phyloP scores from a whole-genome alignment of 2,329 filamentous ascomycete species.

The Zalaria sp. region DNA sequence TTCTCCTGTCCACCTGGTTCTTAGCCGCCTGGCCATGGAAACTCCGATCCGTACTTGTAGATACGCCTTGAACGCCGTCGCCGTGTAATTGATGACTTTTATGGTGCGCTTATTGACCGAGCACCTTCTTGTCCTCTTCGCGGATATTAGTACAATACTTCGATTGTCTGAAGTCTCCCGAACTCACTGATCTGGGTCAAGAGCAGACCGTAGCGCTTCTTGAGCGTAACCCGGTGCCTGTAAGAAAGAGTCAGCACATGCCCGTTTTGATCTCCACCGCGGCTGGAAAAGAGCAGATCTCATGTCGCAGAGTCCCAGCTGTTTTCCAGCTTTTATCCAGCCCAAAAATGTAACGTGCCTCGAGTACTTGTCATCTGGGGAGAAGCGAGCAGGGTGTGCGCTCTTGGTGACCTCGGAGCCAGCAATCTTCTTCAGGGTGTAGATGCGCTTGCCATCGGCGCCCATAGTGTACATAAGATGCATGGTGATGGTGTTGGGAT shows the following conservation, averaged over 20 bases:
- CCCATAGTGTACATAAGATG: slow-evolving; percentile 81
- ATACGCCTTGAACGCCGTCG: slow-evolving; percentile 3
- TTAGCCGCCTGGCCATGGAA: background rate
- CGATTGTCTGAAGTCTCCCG: background rate
- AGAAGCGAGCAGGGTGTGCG: slow-evolving; percentile 91
- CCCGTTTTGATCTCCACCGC: background rate
- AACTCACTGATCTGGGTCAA: slow-evolving; percentile 51
- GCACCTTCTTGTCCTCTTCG: slow-evolving; percentile 6
- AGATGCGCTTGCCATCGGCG: slow-evolving; percentile 69
- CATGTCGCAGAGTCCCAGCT: no score
- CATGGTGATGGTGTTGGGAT: slow-evolving; percentile 29
- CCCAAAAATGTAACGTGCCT: slow-evolving; percentile 31
- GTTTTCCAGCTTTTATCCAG: background rate
- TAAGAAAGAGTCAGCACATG: background rate
- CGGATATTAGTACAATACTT: background rate
- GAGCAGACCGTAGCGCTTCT: slow-evolving; percentile 82
- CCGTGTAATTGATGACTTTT: background rate
- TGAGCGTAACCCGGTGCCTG: slow-evolving; percentile 84
- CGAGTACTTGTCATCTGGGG: slow-evolving; percentile 97
- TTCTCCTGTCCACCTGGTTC: no score
- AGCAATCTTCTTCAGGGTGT: slow-evolving; percentile 85
- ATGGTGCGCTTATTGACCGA: slow-evolving; percentile 4
- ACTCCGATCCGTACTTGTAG: background rate
- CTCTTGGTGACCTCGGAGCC: slow-evolving; percentile 83
- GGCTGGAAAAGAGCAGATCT: no score